Percentiles rank a stretch among this genome's conserved stretches.
These are phyloP conservation scores for Lachancea cidri DNA, from an alignment of 805 yeast species.

Conservation along the genomic window DNA sequence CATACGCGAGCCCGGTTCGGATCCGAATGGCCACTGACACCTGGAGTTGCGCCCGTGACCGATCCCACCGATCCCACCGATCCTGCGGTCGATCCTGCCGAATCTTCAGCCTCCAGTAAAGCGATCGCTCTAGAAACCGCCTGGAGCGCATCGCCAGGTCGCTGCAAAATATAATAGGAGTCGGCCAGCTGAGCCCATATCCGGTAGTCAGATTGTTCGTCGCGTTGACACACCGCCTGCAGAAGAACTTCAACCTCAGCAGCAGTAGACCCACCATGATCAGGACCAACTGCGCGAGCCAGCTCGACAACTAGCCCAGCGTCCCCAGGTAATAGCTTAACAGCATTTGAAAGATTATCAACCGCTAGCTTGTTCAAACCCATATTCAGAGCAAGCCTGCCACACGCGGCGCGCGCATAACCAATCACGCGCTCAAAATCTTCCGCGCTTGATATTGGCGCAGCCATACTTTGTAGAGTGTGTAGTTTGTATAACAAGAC, in stretches of 20 bases:
- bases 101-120: slow-evolving; percentile 3
- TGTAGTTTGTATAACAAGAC: no score
- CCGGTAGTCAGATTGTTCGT: slow-evolving; percentile 3
- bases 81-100: no score
- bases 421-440: slow-evolving; percentile 3
- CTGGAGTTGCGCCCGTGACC: no score
- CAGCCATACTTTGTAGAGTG: slow-evolving; percentile 1
- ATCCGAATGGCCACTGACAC: no score
- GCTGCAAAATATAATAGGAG: slow-evolving; percentile 19
- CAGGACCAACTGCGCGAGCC: slow-evolving; percentile 6
- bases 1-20: slow-evolving; percentile 5
- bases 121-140: slow-evolving; percentile 13
- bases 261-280: slow-evolving; percentile 1
- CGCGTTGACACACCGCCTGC: slow-evolving; percentile 2
- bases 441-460: slow-evolving; percentile 1
- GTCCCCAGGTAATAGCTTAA: slow-evolving; percentile 10
- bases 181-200: slow-evolving; percentile 23
- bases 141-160: slow-evolving; percentile 22
- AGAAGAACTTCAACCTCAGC: slow-evolving; percentile 4
- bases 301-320: slow-evolving; percentile 3
- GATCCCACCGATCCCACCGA: no score
- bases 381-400: slow-evolving; percentile 23
- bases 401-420: slow-evolving; percentile 12
- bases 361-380: slow-evolving; percentile 15
- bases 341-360: slow-evolving; percentile 13